Conservation (phyloP, 768 basidiomycete genomes). For the Leccinum variicolor region DNA sequence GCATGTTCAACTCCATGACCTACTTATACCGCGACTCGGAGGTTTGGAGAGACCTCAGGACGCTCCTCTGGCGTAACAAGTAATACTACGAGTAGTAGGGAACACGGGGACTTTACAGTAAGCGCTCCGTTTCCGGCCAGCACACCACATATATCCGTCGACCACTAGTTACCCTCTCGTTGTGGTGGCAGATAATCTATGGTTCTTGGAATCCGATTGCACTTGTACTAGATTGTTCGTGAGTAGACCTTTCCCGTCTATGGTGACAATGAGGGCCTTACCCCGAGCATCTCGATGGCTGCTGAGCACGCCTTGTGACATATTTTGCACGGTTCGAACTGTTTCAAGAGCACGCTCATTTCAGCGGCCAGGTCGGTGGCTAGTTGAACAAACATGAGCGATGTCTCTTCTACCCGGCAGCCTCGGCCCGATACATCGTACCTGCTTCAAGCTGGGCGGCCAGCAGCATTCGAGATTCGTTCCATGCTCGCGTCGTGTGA, state of each 20-base stretch:
- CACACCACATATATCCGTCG: not conserved
- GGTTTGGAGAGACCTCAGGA: conserved; percentile 75
- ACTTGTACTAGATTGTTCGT: conserved; percentile 53
- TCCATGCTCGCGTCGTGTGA: conserved; percentile 47
- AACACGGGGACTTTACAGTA: not conserved
- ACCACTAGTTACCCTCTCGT: conserved; percentile 20
- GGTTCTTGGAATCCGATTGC: conserved; percentile 48
- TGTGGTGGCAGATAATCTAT: conserved; percentile 42
- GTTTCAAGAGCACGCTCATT: conserved; percentile 53
- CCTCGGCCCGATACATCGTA: conserved; percentile 20
- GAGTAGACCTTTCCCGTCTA: conserved; percentile 2
- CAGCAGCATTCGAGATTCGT: conserved; percentile 44
- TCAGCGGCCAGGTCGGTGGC: conserved; percentile 67
- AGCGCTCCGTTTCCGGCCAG: conserved; percentile 3
- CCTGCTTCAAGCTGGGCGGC: conserved; percentile 52
- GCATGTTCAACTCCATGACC: conserved; percentile 94
- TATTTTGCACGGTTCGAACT: conserved; percentile 44
- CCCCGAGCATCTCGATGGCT: conserved; percentile 67
- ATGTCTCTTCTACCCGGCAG: not conserved
- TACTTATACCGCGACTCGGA: conserved; percentile 96
- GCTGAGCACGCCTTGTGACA: conserved; percentile 62
- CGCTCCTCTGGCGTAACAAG: conserved; percentile 89
- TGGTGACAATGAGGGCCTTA: conserved; percentile 29
- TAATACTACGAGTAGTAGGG: conserved; percentile 26
- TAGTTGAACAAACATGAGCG: conserved; percentile 22